These are phyloP conservation scores for Coemansia erecta DNA, from an alignment of 192 early-diverging fungal genomes.

Conservation along the genomic window DNA sequence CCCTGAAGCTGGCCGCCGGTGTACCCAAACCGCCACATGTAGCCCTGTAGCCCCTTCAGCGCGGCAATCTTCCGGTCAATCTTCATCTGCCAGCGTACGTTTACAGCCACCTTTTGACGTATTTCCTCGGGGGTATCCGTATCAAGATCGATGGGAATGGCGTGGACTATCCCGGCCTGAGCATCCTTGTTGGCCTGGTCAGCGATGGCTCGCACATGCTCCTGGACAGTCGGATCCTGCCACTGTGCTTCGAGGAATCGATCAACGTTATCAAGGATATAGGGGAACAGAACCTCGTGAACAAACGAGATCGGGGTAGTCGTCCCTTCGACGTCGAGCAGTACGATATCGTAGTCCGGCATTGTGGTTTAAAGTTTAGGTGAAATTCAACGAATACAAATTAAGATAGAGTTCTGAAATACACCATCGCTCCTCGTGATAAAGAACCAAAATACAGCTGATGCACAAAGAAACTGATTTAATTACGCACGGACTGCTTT, in stretches of 20 bases:
- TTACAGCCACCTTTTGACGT: conserved; percentile 37
- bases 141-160: conserved; percentile 20
- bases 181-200: conserved; percentile 53
- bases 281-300: conserved; percentile 90
- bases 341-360: conserved; percentile 29
- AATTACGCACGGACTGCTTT: too few relatives aligned
- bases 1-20: conserved; percentile 71
- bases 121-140: conserved; percentile 13
- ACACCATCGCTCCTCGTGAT: background rate
- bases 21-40: conserved; percentile 92
- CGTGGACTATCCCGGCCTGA: conserved; percentile 1
- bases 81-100: conserved; percentile 82
- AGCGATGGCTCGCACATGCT: conserved; percentile 54
- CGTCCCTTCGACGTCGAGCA: conserved; percentile 95
- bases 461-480: background rate
- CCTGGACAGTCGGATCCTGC: conserved; percentile 42
- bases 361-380: background rate
- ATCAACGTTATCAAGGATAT: conserved; percentile 61
- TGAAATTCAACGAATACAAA: background rate
- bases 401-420: background rate
- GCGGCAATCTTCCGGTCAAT: conserved; percentile 88
- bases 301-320: conserved; percentile 97
- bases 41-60: conserved; percentile 89
- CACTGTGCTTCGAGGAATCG: conserved; percentile 67
- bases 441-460: background rate